phyloP scores from a whole-genome alignment of 495 filamentous ascomycete genomes.

The Xylaria nigripes region DNA sequence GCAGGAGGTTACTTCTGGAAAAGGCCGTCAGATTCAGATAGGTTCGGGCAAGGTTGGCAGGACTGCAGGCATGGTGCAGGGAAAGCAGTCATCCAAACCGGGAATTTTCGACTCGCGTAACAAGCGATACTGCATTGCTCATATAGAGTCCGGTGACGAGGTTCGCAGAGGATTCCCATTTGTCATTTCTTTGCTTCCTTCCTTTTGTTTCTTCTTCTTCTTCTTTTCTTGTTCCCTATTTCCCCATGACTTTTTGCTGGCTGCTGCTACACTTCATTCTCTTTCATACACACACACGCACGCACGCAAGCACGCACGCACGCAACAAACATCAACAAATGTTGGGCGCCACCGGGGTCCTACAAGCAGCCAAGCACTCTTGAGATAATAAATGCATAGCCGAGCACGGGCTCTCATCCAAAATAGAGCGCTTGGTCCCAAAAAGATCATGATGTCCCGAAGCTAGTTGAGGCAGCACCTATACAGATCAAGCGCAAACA shows the following conservation, averaged over 20 bases:
- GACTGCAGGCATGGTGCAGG: slow-evolving; percentile 3
- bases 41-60: background rate
- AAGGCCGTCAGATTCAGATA: slow-evolving; percentile 1
- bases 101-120: slow-evolving; percentile 4
- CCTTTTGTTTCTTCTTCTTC: slow-evolving; percentile 6
- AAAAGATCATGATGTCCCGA: slow-evolving; percentile 3
- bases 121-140: slow-evolving; percentile 7
- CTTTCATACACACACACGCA: background rate
- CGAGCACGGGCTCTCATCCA: background rate
- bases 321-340: slow-evolving; percentile 1
- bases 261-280: slow-evolving; percentile 2
- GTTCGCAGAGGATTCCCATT: slow-evolving; percentile 3
- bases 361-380: slow-evolving; percentile 4
- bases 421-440: background rate
- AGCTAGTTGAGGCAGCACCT: slow-evolving; percentile 1
- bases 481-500: slow-evolving; percentile 8
- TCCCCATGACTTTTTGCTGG: background rate
- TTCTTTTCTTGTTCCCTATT: slow-evolving; percentile 6
- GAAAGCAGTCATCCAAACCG: background rate
- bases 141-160: slow-evolving; percentile 9
- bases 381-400: background rate
- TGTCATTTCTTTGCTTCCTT: slow-evolving; percentile 10
- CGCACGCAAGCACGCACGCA: background rate
- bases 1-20: slow-evolving; percentile 4
- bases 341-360: background rate